Conservation (phyloP, 148 eudicot genomes). For the Agrostemma githago region DNA sequence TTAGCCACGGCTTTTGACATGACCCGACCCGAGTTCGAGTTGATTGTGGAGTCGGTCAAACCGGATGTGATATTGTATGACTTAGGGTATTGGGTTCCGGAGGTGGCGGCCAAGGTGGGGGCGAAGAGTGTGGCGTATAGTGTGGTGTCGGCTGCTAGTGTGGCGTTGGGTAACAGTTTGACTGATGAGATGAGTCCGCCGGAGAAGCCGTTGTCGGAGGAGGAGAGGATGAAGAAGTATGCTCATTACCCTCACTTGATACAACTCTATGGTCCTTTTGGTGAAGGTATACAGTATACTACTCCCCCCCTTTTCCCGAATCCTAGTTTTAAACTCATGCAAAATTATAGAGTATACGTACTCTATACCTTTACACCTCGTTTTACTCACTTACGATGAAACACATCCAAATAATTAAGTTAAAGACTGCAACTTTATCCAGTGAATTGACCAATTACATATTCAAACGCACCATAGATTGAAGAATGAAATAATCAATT, state of each 20-base stretch:
- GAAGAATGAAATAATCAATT: too few relatives aligned
- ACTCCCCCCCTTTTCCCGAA: too few relatives aligned
- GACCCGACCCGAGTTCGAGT: neutral
- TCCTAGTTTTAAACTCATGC: too few relatives aligned
- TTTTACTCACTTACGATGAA: too few relatives aligned
- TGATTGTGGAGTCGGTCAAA: neutral
- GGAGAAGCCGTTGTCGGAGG: neutral
- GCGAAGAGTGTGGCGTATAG: constrained; percentile 11
- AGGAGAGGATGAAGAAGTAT: constrained; percentile 6
- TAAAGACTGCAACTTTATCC: too few relatives aligned
- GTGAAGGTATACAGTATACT: constrained; percentile 13
- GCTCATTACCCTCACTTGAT: constrained; percentile 8
- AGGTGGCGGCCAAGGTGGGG: neutral
- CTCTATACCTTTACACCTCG: too few relatives aligned
- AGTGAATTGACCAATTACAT: too few relatives aligned
- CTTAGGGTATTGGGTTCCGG: neutral
- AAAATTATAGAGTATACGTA: too few relatives aligned
- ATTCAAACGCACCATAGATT: too few relatives aligned
- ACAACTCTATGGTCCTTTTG: constrained; percentile 12
- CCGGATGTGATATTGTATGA: constrained; percentile 11
- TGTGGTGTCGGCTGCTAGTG: constrained; percentile 9
- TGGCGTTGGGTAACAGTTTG: constrained; percentile 4
- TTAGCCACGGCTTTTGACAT: constrained; percentile 4
- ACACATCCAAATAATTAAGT: too few relatives aligned
- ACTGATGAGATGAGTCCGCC: neutral